Evolutionary conservation across 768 basidiomycete species (phyloP), one percentile per base, ranked within the genome.

Genomic region (Lactifluus rugatus): DNA sequence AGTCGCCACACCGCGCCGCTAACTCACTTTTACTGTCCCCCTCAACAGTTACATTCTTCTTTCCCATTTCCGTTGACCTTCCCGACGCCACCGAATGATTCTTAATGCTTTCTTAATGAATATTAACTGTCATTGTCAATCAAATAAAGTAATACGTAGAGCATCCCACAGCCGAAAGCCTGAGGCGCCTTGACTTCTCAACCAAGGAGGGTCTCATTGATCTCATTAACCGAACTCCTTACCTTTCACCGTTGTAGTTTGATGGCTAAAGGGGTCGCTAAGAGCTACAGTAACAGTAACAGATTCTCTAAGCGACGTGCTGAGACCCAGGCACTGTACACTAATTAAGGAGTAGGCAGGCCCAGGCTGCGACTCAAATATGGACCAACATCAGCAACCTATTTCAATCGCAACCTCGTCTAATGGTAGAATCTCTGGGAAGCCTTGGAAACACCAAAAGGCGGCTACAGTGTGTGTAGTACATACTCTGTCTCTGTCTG

Each of bases 361-460:
- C n/a, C n/a, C n/a, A n/a, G n/a, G n/a, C n/a, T n/a, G n/a, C n/a
- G n/a, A n/a, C 28, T 26, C 44, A 17, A 6, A 17, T 50, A 63
- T 63, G 57, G 34, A 48, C 23, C 34, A 32, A 7, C 25, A 53
- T 32, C 32, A 42, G 25, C 50, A 65, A 48, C 56, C 66, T 48
- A 52, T 77, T 17, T 59, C 74, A 26, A 70, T 88, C 26, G 72
- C 80, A 9, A 71, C 79, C n/a, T 81, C 86, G 0, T 75, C 83
- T 31, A 77, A 77, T 56, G 87, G 87, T 13, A 78, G 87, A 36
- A 71, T 77, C 8, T 89, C 87, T 1, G 81, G 86, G 28, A 89
- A 88, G 70, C 66, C 75, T 58, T 89, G 87, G 87, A 85, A 83
- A 68, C 58, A 64, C 3, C 59, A 58, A 34, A 82, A 82, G 66